phyloP scores from a whole-genome alignment of 176 grass and related monocot genomes.

The Olyra latifolia region DNA sequence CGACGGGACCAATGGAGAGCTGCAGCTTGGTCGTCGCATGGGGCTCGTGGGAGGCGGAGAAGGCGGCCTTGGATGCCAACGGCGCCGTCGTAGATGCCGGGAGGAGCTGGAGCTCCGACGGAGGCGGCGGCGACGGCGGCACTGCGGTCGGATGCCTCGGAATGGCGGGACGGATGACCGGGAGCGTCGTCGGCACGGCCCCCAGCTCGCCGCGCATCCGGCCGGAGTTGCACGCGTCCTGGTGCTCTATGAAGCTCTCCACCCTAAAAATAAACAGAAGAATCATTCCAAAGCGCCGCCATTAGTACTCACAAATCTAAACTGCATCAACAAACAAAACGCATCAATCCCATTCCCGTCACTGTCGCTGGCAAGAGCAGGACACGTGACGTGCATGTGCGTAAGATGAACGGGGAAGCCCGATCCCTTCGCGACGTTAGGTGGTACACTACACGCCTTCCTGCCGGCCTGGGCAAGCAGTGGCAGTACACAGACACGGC shows the following conservation, averaged over 20 bases:
- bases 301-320: neutral
- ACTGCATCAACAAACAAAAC: neutral
- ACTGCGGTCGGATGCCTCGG: neutral
- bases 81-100: slow-evolving; percentile 28
- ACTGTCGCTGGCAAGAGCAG: no score
- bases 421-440: no score
- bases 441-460: no score
- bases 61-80: neutral
- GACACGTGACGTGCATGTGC: no score
- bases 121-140: neutral
- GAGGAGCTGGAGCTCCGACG: slow-evolving; percentile 76
- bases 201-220: slow-evolving; percentile 46
- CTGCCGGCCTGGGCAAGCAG: no score
- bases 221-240: slow-evolving; percentile 83
- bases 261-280: slow-evolving; percentile 36
- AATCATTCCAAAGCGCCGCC: neutral
- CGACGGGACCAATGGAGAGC: slow-evolving; percentile 56
- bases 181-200: slow-evolving; percentile 26
- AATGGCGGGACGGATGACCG: slow-evolving; percentile 18
- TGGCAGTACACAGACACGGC: neutral
- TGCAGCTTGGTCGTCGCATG: slow-evolving; percentile 49
- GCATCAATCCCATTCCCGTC: no score
- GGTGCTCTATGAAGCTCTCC: slow-evolving; percentile 98
- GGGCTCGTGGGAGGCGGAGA: slow-evolving; percentile 20
- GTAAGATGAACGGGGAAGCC: no score